Evolutionary conservation across 208 protist genomes (phyloP), one percentile per base, ranked within the genome.

Genomic region (Histomonas meleagridis): DNA sequence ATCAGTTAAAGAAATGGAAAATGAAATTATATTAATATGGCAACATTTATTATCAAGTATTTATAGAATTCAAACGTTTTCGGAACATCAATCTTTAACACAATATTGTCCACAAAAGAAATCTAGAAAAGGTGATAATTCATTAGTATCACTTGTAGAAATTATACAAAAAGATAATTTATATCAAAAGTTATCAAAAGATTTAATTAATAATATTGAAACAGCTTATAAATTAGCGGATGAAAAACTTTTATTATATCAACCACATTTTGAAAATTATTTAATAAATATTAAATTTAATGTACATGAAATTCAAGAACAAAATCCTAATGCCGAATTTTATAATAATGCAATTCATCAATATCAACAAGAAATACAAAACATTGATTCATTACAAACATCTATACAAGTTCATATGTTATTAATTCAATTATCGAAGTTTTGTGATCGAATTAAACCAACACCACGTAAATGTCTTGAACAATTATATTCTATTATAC

Each of bases 371-470:
- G 76, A 86, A 55, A 86, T 86, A 14, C n/a, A 32, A n/a, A 48
- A 86, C n/a, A 86, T 86, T 40, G 76, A 86, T 35, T 43, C 76
- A 38, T 38, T 86, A 0, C 46, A 32, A 86, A 51, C 18, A 51
- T 51, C 43, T 16, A 46, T 28, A 55, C 76, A 86, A 55, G 76
- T 86, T 55, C 40, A 86, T 55, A n/a, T 86, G 16, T 16, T 86
- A 0, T 46, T 86, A 57, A 48, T 86, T 55, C 51, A 51, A 32
- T 35, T 86, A 18, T 43, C 23, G 7, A 4, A 21, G 28, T 86
- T 86, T 49, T 32, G 23, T 55, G 76, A 86, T 55, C 51, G 21
- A 38, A 86, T 86, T 49, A 86, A 86, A 38, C 76, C 76, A 86
- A 53, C 46, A 38, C 76, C 76, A 26, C 40, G 76, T 38, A 23